phyloP scores from a whole-genome alignment of 2,329 filamentous ascomycete genomes.

The Furcasterigmium sp. region DNA sequence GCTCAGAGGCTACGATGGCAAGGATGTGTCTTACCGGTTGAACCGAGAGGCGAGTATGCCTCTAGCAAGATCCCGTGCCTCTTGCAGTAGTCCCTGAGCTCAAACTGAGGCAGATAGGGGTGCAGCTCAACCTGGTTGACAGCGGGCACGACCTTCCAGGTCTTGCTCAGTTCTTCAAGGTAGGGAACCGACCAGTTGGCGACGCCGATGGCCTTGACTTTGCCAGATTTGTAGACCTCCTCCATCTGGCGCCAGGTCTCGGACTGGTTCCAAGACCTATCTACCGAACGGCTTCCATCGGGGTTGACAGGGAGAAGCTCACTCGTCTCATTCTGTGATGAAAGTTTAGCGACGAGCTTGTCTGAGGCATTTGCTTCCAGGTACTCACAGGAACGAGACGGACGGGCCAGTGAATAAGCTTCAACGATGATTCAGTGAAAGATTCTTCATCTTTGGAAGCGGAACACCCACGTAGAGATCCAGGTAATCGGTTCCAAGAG shows the following conservation, averaged over 20 bases:
- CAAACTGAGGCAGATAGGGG: conserved; percentile 22
- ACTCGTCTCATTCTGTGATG: conserved; percentile 1
- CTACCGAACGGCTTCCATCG: conserved; percentile 19
- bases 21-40: conserved; percentile 2
- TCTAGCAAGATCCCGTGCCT: conserved; percentile 23
- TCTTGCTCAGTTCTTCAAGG: conserved; percentile 18
- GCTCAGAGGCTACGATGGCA: conserved; percentile 27
- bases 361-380: neutral
- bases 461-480: conserved; percentile 30
- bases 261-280: conserved; percentile 6
- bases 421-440: neutral
- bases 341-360: neutral
- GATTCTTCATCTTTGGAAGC: neutral
- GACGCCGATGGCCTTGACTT: conserved; percentile 25
- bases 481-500: conserved; percentile 38
- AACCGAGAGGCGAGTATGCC: conserved; percentile 8
- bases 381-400: neutral
- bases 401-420: neutral
- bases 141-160: conserved; percentile 18
- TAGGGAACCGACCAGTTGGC: conserved; percentile 24
- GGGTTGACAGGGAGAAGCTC: conserved; percentile 16
- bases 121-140: conserved; percentile 28
- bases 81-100: conserved; percentile 22
- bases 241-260: conserved; percentile 23
- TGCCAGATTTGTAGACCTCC: conserved; percentile 10